Percentiles rank a stretch among this genome's conserved stretches.
phyloP scores from a whole-genome alignment of 192 early-diverging fungal species.

The Backusella parvicylindrica region DNA sequence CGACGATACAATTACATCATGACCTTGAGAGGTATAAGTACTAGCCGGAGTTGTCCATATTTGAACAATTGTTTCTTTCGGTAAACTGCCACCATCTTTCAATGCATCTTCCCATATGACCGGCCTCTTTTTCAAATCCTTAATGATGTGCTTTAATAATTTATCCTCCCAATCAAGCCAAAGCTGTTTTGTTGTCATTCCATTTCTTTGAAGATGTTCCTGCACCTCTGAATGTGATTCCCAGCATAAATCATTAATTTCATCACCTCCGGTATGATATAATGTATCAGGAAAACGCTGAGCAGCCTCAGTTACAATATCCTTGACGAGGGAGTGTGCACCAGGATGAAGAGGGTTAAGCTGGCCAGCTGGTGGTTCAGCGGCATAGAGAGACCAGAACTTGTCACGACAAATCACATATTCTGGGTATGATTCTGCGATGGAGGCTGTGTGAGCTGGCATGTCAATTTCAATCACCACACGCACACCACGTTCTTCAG shows the following conservation, averaged over 20 bases:
- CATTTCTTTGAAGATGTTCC: slow-evolving; percentile 21
- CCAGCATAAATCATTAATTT: slow-evolving; percentile 65
- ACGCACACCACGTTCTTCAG: slow-evolving; percentile 67
- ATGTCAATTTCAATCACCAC: slow-evolving; percentile 86
- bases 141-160: not conserved
- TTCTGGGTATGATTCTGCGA: slow-evolving; percentile 43
- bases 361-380: slow-evolving; percentile 81
- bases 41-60: slow-evolving; percentile 57
- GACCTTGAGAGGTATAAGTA: slow-evolving; percentile 56
- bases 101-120: slow-evolving; percentile 83
- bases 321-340: slow-evolving; percentile 53
- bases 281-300: slow-evolving; percentile 64
- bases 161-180: slow-evolving; percentile 27
- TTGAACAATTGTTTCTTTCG: slow-evolving; percentile 61
- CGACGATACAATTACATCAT: slow-evolving; percentile 60
- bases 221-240: slow-evolving; percentile 28
- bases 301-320: slow-evolving; percentile 58
- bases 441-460: slow-evolving; percentile 68
- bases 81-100: slow-evolving; percentile 35
- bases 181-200: slow-evolving; percentile 20
- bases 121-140: slow-evolving; percentile 31
- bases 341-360: slow-evolving; percentile 63
- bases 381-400: slow-evolving; percentile 63
- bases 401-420: slow-evolving; percentile 55
- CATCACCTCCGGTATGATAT: slow-evolving; percentile 77